Evolutionary conservation across 2,329 filamentous ascomycete genomes (phyloP).

Genomic region (Penicillium frequentans): DNA sequence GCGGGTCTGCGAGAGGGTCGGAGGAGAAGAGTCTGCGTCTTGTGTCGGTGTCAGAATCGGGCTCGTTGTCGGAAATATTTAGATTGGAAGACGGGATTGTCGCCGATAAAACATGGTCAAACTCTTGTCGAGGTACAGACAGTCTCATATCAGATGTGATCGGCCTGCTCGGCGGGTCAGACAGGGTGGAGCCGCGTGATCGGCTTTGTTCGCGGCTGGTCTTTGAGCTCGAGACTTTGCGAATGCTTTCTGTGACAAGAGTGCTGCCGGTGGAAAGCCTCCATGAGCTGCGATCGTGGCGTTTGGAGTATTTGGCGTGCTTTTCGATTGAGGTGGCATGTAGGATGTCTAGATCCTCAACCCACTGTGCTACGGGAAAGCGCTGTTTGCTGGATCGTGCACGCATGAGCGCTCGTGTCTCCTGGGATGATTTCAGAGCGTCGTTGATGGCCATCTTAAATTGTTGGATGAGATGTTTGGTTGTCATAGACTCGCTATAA

Average conservation of each 20-base stretch:
- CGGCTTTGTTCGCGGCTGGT: background rate
- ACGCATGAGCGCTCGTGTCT: conserved; percentile 62
- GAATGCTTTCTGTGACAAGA: conserved; percentile 14
- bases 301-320: conserved; percentile 44
- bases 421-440: conserved; percentile 58
- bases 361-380: conserved; percentile 68
- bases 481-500: conserved; percentile 57
- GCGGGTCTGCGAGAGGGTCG: background rate
- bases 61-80: background rate
- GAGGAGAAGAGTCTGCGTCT: background rate
- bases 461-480: conserved; percentile 63
- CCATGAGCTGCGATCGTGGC: conserved; percentile 26
- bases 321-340: conserved; percentile 61
- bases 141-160: background rate
- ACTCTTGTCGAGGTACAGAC: background rate
- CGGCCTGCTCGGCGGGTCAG: background rate
- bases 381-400: conserved; percentile 64
- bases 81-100: background rate
- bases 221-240: background rate
- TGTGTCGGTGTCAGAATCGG: background rate
- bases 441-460: conserved; percentile 64
- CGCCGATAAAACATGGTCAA: background rate
- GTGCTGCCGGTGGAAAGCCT: conserved; percentile 37
- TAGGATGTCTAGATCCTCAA: conserved; percentile 63
- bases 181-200: background rate